phyloP scores from a whole-genome alignment of 2,329 filamentous ascomycete genomes.

The Xylariaceae sp. region DNA sequence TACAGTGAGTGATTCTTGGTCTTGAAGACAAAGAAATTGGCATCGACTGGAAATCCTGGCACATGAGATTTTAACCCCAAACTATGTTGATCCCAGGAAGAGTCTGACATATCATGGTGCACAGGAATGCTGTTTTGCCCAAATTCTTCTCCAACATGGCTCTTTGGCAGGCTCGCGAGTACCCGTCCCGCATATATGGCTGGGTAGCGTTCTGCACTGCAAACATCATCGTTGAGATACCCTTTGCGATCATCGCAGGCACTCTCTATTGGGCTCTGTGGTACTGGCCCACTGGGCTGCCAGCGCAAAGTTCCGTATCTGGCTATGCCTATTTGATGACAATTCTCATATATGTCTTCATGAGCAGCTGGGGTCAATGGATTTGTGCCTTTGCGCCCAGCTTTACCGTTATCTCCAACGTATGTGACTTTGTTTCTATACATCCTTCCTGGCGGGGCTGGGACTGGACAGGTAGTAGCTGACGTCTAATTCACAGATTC shows the following conservation, averaged over 20 bases:
- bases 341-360: constrained; percentile 73
- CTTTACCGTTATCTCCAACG: constrained; percentile 74
- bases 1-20: too few species aligned
- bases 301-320: constrained; percentile 57
- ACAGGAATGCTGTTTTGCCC: constrained; percentile 71
- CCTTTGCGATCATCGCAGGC: constrained; percentile 59
- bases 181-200: constrained; percentile 70
- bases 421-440: constrained; percentile 25
- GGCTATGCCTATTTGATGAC: constrained; percentile 79
- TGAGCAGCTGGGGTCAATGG: constrained; percentile 75
- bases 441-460: not conserved
- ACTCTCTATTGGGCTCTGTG: constrained; percentile 70
- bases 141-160: constrained; percentile 72
- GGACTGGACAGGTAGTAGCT: too few species aligned
- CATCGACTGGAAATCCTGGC: too few species aligned
- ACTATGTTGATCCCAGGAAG: too few species aligned
- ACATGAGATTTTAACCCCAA: too few species aligned
- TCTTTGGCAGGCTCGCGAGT: constrained; percentile 70
- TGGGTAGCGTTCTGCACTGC: constrained; percentile 75
- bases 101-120: too few species aligned
- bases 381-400: constrained; percentile 77
- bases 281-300: constrained; percentile 73
- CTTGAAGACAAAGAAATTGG: too few species aligned
- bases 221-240: constrained; percentile 69
- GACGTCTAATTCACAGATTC: constrained; percentile 34